These are phyloP conservation scores for Calocybe cyanea DNA, from an alignment of 768 basidiomycete genomes.

Conservation along the genomic window DNA sequence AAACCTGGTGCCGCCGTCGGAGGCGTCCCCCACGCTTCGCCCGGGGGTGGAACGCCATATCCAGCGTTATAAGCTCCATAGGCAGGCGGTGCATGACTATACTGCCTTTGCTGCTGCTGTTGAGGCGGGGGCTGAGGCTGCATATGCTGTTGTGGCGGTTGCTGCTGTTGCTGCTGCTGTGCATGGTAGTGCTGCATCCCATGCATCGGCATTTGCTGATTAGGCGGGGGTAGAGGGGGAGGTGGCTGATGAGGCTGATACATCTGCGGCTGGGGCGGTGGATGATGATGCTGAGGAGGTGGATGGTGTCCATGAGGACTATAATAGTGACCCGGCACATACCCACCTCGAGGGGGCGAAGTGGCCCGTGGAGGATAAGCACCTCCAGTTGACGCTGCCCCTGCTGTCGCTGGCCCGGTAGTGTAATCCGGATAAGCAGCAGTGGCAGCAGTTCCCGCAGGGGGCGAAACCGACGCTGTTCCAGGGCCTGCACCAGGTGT, in stretches of 20 bases:
- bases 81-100: neutral
- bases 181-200: slow-evolving; percentile 21
- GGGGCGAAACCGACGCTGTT: neutral
- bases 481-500: neutral
- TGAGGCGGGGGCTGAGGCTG: slow-evolving; percentile 11
- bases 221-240: slow-evolving; percentile 15
- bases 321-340: slow-evolving; percentile 4
- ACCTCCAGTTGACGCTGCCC: neutral
- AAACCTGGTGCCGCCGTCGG: neutral
- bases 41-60: slow-evolving; percentile 5
- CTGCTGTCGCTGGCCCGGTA: neutral
- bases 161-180: slow-evolving; percentile 21
- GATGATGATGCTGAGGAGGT: slow-evolving; percentile 8
- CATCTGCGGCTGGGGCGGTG: slow-evolving; percentile 18
- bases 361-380: neutral
- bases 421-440: neutral
- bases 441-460: neutral
- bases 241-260: slow-evolving; percentile 24
- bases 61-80: slow-evolving; percentile 4
- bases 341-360: neutral
- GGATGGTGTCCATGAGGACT: slow-evolving; percentile 1
- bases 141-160: slow-evolving; percentile 12
- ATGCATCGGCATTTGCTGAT: slow-evolving; percentile 18
- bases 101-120: slow-evolving; percentile 13
- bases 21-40: slow-evolving; percentile 10